Evolutionary conservation across 176 grass and related monocot species (phyloP), one percentile per base, ranked within the genome.

Genomic region (Tillandsia leiboldiana): DNA sequence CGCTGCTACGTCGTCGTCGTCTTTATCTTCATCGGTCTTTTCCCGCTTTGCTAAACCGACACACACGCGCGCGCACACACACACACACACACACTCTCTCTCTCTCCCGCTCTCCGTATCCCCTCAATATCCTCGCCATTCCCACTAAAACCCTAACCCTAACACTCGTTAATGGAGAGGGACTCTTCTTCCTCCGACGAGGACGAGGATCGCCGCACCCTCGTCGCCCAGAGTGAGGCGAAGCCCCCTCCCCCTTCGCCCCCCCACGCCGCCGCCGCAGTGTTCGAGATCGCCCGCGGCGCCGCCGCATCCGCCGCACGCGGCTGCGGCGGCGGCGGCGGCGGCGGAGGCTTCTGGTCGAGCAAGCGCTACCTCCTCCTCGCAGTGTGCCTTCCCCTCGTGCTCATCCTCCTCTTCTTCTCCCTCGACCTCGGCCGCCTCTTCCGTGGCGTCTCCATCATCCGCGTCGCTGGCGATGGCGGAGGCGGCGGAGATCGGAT

Each of bases 131-230:
- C 29, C 29, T 33, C 33, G 5, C 33, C 33, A 3, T 6, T 6
- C 33, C 33, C 33, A 42, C 33, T 42, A 56, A 56, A 56, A 56
- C 52, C 56, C 13, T 58, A 23, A 61, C 56, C 22, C 15, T 10
- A 61, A 42, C 3, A 5, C 33, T 42, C 33, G 33, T 20, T 23
- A 61, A 91, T 91, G 88, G 78, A 76, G 78, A 85, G 75, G 51
- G 76, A 62, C 49, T 73, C 79, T 10, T 76, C 81, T 71, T 76
- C 78, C 71, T 83, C 86, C 79, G 89, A 92, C 77, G 89, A 97
- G 15, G 87, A 97, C 62, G 89, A 97, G 78, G 86, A 97, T 65
- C 89, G 82, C 77, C 82, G 91, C 62, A 90, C 79, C 28, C 86
- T 99, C 26, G 90, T 99, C 23, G 77, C 76, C 12, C 86, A 97